Evolutionary conservation across 2,329 filamentous ascomycete genomes (phyloP).

Genomic region (Diplodia mutila): DNA sequence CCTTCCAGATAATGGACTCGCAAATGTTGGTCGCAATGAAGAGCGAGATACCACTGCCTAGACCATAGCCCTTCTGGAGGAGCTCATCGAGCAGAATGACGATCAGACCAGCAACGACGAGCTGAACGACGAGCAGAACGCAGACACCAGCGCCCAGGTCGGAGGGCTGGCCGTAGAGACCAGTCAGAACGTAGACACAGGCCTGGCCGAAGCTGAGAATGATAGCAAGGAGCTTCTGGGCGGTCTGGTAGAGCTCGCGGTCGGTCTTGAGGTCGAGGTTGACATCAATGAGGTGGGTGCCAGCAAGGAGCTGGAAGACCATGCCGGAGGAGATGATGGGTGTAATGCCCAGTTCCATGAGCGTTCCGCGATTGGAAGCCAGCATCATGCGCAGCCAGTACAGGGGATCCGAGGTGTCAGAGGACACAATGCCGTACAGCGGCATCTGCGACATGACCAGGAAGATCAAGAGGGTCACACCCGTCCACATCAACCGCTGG

Average conservation of each 20-base stretch:
- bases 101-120: conserved; percentile 95
- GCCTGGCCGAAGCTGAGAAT: conserved; percentile 97
- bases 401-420: conserved; percentile 89
- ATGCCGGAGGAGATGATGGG: conserved; percentile 99
- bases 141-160: conserved; percentile 98
- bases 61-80: conserved; percentile 98
- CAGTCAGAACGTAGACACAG: conserved; percentile 95
- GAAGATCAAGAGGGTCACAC: conserved; percentile 89
- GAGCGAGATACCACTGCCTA: conserved; percentile 96
- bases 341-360: conserved; percentile 95
- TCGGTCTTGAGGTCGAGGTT: conserved; percentile 99
- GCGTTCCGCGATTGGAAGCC: conserved; percentile 94
- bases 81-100: conserved; percentile 99
- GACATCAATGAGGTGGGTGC: conserved; percentile 99
- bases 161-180: conserved; percentile 91
- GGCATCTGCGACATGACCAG: conserved; percentile 99
- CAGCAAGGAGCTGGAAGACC: conserved; percentile 99
- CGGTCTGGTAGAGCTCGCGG: conserved; percentile 99
- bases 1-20: conserved; percentile 99
- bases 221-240: conserved; percentile 89
- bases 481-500: conserved; percentile 66
- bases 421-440: conserved; percentile 95
- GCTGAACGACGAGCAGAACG: conserved; percentile 96
- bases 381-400: conserved; percentile 99
- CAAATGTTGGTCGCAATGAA: conserved; percentile 99